Base-by-base conservation (phyloP, 225 moss, liverwort and hornwort species). In the Pseudoscleropodium purum region DNA sequence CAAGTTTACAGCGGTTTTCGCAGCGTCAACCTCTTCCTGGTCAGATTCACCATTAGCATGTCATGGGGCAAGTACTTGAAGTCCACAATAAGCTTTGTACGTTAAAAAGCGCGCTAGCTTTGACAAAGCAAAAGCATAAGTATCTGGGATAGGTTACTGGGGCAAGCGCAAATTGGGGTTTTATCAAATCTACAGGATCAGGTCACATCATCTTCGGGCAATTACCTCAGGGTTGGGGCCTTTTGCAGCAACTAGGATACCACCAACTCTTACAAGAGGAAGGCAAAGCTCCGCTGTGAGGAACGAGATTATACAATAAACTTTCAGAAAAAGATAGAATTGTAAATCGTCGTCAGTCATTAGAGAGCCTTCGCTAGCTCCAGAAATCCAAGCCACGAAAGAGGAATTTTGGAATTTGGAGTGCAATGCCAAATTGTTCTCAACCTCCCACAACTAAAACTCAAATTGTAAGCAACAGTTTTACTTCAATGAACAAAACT, bases 161-260 rank as follows among this genome's bases (percentile, higher is more conserved):
- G 79, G 70, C 78, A 64, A 86, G 73, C 61, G 78, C 17, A 83
- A 60, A 68, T 29, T 52, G n/a, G 10, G 1, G 2, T 54, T 29
- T 47, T 39, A 70, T 65, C 34, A n/a, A 85, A 60, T 43, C 63
- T 72, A 36, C 62, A 88, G 51, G 87, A 52, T 73, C 70, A 49
- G 76, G 82, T 75, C 77, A 87, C 21, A 11, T 64, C 27, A 45
- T 33, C 18, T 43, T 70, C 14, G 25, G 75, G 51, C 33, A 63
- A 80, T 49, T 90, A 98, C 97, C 94, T 96, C 89, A 87, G 99
- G 99, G 87, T 95, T 94, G 19, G 97, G 94, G 72, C 99, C 99
- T 90, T 99, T 99, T 10, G 99, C 99, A 90, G 99, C 99, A 83
- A 99, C 96, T 87, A 99, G 91, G 73, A 99, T 93, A 56, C 99